A percentile compares a stretch with the other conserved stretches of the same genome.
Conservation (phyloP, 306 rosid species). For the Vigna nakashimae region DNA sequence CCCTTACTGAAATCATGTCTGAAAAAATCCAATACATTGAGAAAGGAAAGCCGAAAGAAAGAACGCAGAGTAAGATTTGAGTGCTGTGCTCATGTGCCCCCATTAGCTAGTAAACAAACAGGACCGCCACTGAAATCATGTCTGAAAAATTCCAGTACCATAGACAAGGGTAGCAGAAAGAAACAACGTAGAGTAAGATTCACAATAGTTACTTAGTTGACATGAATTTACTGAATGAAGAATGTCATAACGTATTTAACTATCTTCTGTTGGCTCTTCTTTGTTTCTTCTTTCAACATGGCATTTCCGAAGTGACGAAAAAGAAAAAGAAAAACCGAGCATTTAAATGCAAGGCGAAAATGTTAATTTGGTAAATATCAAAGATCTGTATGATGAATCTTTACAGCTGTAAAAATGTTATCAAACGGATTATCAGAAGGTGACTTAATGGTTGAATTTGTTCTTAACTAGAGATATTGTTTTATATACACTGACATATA, state of each 20-base stretch:
- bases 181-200: slow-evolving; percentile 52
- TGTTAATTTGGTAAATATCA: not conserved
- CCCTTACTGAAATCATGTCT: slow-evolving; percentile 45
- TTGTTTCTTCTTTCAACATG: slow-evolving; percentile 20
- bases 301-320: not conserved
- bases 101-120: slow-evolving; percentile 19
- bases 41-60: slow-evolving; percentile 42
- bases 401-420: too few relatives aligned
- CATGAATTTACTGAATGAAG: not conserved
- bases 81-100: not conserved
- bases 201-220: slow-evolving; percentile 47
- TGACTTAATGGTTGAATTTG: too few relatives aligned
- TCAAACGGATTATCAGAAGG: too few relatives aligned
- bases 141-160: slow-evolving; percentile 42
- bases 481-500: too few relatives aligned
- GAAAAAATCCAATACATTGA: slow-evolving; percentile 39
- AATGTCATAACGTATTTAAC: not conserved
- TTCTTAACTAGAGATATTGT: too few relatives aligned
- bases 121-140: slow-evolving; percentile 51
- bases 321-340: not conserved
- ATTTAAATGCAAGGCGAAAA: not conserved
- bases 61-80: slow-evolving; percentile 49
- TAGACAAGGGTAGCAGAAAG: slow-evolving; percentile 37
- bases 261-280: not conserved
- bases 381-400: not conserved